Base-by-base conservation (phyloP, 2,329 filamentous ascomycete genomes). In the Aspergillus fructus region DNA sequence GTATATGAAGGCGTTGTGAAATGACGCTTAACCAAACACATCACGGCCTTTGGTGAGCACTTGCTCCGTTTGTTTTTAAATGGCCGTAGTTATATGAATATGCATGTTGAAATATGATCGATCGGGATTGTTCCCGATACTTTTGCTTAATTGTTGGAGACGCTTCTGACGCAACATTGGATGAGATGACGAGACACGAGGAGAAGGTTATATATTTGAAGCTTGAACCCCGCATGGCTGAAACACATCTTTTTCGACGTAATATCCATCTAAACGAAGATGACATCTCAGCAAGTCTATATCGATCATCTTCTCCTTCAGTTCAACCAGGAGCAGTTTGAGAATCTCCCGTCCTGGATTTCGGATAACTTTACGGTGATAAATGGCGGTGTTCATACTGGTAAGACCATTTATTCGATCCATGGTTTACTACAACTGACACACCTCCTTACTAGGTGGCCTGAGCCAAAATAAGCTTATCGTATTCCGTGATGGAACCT, bases 381-480 rank as follows among this genome's bases (percentile, higher is more conserved):
- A n/a, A 46, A 59, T 5, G 59, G 58, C n/a, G 58, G 58, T 13
- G 48, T 49, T 9, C 58, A 59, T 33, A 49, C 49, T 3, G 49
- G 58, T 54, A 34, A 6, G 58, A 4, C 40, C 17, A 3, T 23
- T 30, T 9, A 24, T 54, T 17, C 24, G 30, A 45, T 37, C 37
- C 9, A 12, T 13, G 41, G 13, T 8, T 12, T 27, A 39, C 21
- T 27, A 47, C 17, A 2, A 17, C 45, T 53, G 41, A 53, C 30
- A 47, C 3, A 43, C 6, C 33, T 5, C 50, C 41, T 12, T n/a
- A 15, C 19, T 17, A 60, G 59, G 55, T 33, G 55, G 55, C 15
- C 27, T 53, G 12, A 60, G 55, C n/a, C 56, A 49, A n/a, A 61
- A 61, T 39, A 54, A 61, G 34, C 34, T 61, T 7, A 59, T 61